Percentiles rank a stretch among this genome's conserved stretches.
Conservation (phyloP, 116 monocot genomes). For the Zostera marina region DNA sequence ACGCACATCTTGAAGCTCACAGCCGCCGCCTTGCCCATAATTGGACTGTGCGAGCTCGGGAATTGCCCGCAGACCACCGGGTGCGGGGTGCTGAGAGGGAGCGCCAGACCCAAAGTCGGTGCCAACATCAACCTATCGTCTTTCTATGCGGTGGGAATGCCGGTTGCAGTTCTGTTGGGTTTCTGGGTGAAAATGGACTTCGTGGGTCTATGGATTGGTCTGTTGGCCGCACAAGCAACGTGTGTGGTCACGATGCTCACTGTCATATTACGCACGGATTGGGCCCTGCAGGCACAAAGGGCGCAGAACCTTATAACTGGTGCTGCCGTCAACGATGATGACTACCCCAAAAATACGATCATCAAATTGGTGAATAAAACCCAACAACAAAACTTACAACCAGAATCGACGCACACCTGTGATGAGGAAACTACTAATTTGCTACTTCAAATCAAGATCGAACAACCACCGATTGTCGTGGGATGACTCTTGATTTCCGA, state of each 20-base stretch:
- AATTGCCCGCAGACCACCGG: constrained; percentile 33
- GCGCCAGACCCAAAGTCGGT: constrained; percentile 14
- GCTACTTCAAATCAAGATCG: neutral
- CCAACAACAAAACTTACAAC: too few relatives aligned
- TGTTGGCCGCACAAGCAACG: constrained; percentile 23
- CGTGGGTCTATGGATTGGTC: constrained; percentile 23
- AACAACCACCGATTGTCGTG: neutral
- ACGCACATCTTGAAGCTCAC: constrained; percentile 15
- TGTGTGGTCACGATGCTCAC: constrained; percentile 18
- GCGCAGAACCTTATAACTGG: constrained; percentile 8
- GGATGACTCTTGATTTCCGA: too few relatives aligned
- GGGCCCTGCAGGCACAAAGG: constrained; percentile 12
- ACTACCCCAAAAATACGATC: neutral
- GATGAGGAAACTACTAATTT: neutral
- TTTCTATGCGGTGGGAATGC: constrained; percentile 33
- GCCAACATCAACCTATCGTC: constrained; percentile 23
- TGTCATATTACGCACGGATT: constrained; percentile 16
- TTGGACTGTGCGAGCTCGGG: constrained; percentile 29
- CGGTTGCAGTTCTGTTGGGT: constrained; percentile 19
- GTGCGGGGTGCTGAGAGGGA: constrained; percentile 26
- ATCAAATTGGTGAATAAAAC: too few relatives aligned
- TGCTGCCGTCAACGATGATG: neutral
- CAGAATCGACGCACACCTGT: too few relatives aligned
- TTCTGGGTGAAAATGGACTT: constrained; percentile 17
- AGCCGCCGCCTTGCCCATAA: constrained; percentile 22